Base-by-base conservation (phyloP, 2,329 filamentous ascomycete genomes). In the Phaeosphaeria sp. region DNA sequence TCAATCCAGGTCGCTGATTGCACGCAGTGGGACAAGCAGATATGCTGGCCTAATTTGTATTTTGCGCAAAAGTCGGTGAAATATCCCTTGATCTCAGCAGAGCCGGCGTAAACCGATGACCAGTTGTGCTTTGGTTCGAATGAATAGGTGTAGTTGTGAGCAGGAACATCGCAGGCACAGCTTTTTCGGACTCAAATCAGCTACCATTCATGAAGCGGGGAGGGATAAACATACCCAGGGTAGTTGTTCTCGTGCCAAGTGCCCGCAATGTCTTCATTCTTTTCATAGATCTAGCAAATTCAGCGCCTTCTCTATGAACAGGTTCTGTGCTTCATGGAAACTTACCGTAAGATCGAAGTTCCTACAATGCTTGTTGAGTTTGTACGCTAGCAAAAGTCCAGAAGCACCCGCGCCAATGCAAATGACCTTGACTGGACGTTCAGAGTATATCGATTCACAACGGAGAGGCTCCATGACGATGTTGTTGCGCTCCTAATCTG, bases 231-330 rank as follows among this genome's bases (percentile, higher is more conserved):
- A 17, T 41, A 76, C 66, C 76, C 75, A 15, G 77, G 76, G 59
- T 79, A 79, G 59, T 74, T 72, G 67, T 85, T 85, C 66, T 84
- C 83, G 41, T 71, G 82, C 83, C 83, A 85, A 2, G 83, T 84
- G 3, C 83, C 83, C 1, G 76, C 74, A 0, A 84, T 69, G 39
- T 79, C 78, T 1, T 72, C 52, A 56, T 83, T 83, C 67, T 83
- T 83, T 63, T 85, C 82, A 58, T 81, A 84, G 3, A 83, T 21
- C 42, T 44, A 5, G 9, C 25, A 27, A 9, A 27, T 9, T 27
- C 25, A 27, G 25, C 25, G 25, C 25, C 25, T 5, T 27, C n/a
- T 27, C 25, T 9, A 27, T 5, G 9, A 9, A 27, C 25, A 5
- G 4, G 5, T 27, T 27, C 25, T 27, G 5, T 27, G 25, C 25